These are phyloP conservation scores for Ormosia emarginata DNA, from an alignment of 306 rosid genomes.

Conservation along the genomic window DNA sequence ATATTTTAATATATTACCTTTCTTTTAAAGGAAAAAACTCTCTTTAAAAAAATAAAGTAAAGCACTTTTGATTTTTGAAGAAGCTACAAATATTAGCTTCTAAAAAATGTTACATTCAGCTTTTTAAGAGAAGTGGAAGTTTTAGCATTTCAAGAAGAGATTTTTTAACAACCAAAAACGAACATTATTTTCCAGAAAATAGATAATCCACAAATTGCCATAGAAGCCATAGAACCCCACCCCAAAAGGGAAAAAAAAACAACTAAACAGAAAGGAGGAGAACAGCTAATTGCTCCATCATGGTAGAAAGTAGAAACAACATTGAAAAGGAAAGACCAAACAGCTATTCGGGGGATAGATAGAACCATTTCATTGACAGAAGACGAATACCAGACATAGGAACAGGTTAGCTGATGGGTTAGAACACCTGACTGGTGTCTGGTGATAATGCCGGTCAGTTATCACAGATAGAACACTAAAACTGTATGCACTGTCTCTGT, in stretches of 20 bases:
- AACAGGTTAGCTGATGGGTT: not conserved
- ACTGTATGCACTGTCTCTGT: not conserved
- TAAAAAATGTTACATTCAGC: not conserved
- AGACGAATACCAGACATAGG: not conserved
- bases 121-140: not conserved
- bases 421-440: not conserved
- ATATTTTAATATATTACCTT: not conserved
- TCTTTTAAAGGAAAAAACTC: not conserved
- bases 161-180: not conserved
- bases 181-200: not conserved
- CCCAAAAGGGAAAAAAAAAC: no score
- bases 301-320: not conserved
- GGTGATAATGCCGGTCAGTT: not conserved
- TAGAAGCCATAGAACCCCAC: not conserved
- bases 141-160: not conserved
- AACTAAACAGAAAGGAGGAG: no score
- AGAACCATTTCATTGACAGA: not conserved
- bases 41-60: no score
- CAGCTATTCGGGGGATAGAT: not conserved
- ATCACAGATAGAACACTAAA: no score
- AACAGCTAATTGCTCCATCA: not conserved
- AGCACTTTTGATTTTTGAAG: no score
- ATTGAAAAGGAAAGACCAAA: not conserved
- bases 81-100: not conserved
- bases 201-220: not conserved